Conservation (phyloP, 345 rosid species). For the Camelina sativa region DNA sequence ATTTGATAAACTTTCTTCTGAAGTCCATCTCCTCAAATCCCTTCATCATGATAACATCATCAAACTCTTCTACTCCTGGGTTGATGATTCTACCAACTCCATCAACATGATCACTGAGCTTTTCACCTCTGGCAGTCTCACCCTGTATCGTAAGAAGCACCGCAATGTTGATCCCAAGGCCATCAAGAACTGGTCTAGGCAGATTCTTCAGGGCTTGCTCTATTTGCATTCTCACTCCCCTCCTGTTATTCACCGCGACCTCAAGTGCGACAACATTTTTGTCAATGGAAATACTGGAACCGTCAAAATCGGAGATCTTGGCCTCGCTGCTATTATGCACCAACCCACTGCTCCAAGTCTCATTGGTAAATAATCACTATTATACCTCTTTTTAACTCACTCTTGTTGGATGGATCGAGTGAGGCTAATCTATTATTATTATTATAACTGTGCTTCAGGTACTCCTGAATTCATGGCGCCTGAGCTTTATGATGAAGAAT, state of each 20-base stretch:
- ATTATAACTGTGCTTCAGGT: slow-evolving; percentile 44
- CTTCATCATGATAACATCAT: no score
- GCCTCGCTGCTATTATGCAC: slow-evolving; percentile 63
- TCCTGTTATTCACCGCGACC: slow-evolving; percentile 66
- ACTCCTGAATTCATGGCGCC: no score
- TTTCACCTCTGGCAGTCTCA: slow-evolving; percentile 79
- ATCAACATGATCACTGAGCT: slow-evolving; percentile 87
- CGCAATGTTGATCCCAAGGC: slow-evolving; percentile 57
- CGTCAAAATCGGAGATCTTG: slow-evolving; percentile 73
- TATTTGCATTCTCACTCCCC: slow-evolving; percentile 57
- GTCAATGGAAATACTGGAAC: slow-evolving; percentile 67
- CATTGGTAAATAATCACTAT: slow-evolving; percentile 40
- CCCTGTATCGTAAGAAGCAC: slow-evolving; percentile 71
- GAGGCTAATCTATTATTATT: no score
- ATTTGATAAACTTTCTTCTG: slow-evolving; percentile 74
- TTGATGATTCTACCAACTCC: slow-evolving; percentile 72
- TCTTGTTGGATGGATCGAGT: no score
- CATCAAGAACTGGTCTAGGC: slow-evolving; percentile 64
- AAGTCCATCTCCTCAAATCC: slow-evolving; percentile 75
- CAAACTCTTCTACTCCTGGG: slow-evolving; percentile 70
- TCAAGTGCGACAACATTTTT: slow-evolving; percentile 64
- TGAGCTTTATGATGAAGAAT: slow-evolving; percentile 89
- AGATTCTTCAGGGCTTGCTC: slow-evolving; percentile 58
- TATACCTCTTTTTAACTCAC: neutral
- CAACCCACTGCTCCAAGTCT: slow-evolving; percentile 66